phyloP scores from a whole-genome alignment of 2,329 filamentous ascomycete species.

The Sphaerulina musiva region DNA sequence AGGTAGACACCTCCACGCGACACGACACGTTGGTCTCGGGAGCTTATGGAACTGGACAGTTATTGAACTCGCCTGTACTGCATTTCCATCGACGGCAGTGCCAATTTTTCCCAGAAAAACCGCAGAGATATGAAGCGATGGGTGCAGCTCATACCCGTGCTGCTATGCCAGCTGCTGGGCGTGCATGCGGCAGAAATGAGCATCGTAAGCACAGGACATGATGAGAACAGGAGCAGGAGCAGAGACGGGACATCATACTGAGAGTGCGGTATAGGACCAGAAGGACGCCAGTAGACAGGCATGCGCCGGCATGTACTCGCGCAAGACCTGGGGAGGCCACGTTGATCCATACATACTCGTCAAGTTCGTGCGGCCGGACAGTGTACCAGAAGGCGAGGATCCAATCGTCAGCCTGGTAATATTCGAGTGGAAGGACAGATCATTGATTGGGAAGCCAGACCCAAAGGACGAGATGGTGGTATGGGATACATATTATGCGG shows the following conservation, averaged over 20 bases:
- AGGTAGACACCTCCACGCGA: neutral
- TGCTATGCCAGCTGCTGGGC: constrained; percentile 27
- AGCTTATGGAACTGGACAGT: too few relatives aligned
- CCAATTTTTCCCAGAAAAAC: neutral
- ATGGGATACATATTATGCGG: neutral
- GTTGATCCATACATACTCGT: constrained; percentile 84
- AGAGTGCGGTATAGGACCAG: constrained; percentile 55
- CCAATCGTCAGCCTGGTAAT: constrained; percentile 77
- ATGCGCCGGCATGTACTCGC: constrained; percentile 93
- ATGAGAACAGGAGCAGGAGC: neutral
- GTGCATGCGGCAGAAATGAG: constrained; percentile 28
- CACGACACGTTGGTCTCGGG: neutral
- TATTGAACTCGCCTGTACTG: neutral
- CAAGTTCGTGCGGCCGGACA: constrained; percentile 62
- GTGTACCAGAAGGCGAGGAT: constrained; percentile 55
- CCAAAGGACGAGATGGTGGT: constrained; percentile 34
- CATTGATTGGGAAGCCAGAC: constrained; percentile 64
- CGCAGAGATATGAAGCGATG: constrained; percentile 27
- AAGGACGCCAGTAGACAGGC: constrained; percentile 69
- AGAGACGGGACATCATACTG: constrained; percentile 1
- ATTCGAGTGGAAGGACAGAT: constrained; percentile 87
- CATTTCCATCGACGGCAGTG: neutral
- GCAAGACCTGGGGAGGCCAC: constrained; percentile 77
- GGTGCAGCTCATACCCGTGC: constrained; percentile 23
- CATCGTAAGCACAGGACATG: constrained; percentile 25